Conservation (phyloP, 441 rosid genomes). For the Biscutella auriculata region DNA sequence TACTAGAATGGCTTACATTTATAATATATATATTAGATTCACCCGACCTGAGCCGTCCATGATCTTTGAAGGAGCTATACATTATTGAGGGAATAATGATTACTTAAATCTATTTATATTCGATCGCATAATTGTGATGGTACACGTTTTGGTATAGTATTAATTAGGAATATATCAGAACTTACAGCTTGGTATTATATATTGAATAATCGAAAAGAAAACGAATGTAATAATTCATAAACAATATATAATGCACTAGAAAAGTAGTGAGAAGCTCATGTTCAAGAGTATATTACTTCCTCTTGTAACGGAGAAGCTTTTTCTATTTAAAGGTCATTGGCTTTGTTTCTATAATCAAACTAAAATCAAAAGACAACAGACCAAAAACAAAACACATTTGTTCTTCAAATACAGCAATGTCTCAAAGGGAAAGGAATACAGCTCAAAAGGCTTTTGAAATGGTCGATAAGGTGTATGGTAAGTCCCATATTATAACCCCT, state of each 20-base stretch:
- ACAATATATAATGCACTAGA: background rate
- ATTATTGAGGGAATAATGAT: conserved; percentile 6
- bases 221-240: background rate
- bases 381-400: background rate
- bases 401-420: conserved; percentile 11
- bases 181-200: background rate
- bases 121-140: background rate
- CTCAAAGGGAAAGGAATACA: conserved; percentile 5
- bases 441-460: conserved; percentile 16
- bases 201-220: background rate
- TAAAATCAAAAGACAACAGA: background rate
- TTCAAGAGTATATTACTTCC: background rate
- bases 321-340: conserved; percentile 8
- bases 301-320: background rate
- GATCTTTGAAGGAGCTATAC: background rate
- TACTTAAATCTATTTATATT: background rate
- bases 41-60: conserved; percentile 13
- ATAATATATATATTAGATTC: no score
- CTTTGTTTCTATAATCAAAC: background rate
- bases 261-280: background rate
- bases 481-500: background rate
- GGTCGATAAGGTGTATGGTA: conserved; percentile 11
- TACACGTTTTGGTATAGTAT: background rate
- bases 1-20: no score
- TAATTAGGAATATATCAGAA: background rate